Conservation (phyloP, 352 stramenopile species). For the Phytophthora chlamydospora region DNA sequence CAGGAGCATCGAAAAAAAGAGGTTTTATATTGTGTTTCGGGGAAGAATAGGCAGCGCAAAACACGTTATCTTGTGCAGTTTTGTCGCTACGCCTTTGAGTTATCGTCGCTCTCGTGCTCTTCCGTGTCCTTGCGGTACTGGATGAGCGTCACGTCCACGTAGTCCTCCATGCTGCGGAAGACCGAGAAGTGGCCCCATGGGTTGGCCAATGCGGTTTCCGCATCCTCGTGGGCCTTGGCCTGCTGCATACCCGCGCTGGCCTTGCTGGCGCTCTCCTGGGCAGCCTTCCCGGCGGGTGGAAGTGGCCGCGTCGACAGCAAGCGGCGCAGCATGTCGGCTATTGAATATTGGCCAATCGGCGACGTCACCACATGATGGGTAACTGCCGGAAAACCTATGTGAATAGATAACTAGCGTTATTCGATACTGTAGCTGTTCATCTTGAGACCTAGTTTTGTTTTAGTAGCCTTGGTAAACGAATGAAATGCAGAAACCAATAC, state of each 20-base stretch:
- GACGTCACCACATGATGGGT: conserved; percentile 13
- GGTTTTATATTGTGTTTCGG: conserved; percentile 44
- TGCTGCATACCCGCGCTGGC: neutral
- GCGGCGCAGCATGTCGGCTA: conserved; percentile 14
- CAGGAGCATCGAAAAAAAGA: conserved; percentile 17
- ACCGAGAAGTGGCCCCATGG: conserved; percentile 63
- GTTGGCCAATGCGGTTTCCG: conserved; percentile 11
- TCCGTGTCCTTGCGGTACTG: conserved; percentile 55
- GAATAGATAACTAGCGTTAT: no score
- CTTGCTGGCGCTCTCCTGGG: conserved; percentile 5
- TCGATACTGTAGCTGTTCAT: no score
- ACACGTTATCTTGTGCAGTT: conserved; percentile 28
- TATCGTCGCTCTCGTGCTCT: conserved; percentile 9
- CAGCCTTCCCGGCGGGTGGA: conserved; percentile 7
- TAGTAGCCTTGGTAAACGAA: neutral
- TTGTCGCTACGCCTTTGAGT: conserved; percentile 7
- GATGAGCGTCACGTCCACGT: conserved; percentile 71
- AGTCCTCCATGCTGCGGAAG: conserved; percentile 76
- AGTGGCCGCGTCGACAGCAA: conserved; percentile 26
- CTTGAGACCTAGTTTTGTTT: neutral
- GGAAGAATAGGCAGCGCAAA: conserved; percentile 28
- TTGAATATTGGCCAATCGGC: conserved; percentile 17
- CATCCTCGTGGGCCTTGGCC: conserved; percentile 1
- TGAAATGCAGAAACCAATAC: neutral
- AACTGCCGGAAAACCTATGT: conserved; percentile 4